Base-by-base conservation (phyloP, 345 rosid genomes). In the Aquilaria yunnanensis region DNA sequence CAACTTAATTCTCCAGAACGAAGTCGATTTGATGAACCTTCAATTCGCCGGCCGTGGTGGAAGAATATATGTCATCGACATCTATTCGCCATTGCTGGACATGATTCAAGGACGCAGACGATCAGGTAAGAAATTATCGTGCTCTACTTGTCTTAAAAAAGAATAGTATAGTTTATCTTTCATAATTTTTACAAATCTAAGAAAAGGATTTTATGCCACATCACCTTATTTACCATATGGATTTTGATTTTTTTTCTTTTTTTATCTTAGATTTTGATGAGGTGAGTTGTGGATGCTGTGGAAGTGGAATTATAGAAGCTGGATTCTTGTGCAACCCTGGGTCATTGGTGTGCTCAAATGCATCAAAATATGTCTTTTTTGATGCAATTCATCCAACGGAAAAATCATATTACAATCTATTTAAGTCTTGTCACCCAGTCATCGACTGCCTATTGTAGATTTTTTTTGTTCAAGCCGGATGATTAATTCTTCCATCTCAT, bases 311-410 rank as follows among this genome's bases (percentile, higher is more conserved):
- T 57, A 12, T 88, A 46, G 96, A 92, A 73, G 67, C 83, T 37
- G 74, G 73, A 33, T 3, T 83, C 9, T 46, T 88, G 59, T 86
- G 96, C 65, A 88, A 92, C 62, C 85, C 86, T 33, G 68, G 70
- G 32, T 83, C 95, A 30, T 75, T 32, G 9, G 66, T 92, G 51
- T 87, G 98, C 65, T 34, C 77, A 2, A 85, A 92, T 67, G 80
- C 87, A 3, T 85, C 95, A 5, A 82, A 77, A 41, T 89, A 82
- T 71, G 83, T 87, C 9, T 92, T 92, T 56, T 92, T 88, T 74
- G 98, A 92, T 71, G 78, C 98, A 2, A 79, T 92, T 47, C 98
- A 92, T 63, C 98, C 98, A 62, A 83, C 88, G 0, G 87, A 89
- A 65, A 72, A 61, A 67, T 55, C 85, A 2, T 92, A 85, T 47